These are phyloP conservation scores for Boletus rufocinnamomeus DNA, from an alignment of 768 basidiomycete species.

Conservation along the genomic window DNA sequence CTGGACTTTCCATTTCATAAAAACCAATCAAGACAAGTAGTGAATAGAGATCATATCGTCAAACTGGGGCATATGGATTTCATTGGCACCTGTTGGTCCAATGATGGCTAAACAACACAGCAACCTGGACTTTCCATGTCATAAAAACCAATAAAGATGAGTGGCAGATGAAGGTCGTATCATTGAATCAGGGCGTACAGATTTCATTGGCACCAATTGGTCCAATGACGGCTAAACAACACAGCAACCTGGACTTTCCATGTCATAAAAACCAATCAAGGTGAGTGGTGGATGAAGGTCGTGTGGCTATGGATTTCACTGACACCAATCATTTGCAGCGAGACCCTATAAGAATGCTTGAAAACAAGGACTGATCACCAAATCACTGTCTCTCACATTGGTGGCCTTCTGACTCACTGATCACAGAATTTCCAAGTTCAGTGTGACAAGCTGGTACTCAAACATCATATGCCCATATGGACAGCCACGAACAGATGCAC, in stretches of 20 bases:
- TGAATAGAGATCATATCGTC: background rate
- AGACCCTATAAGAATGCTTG: background rate
- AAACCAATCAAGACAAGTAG: background rate
- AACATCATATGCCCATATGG: background rate
- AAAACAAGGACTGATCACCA: background rate
- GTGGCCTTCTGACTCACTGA: background rate
- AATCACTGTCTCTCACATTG: background rate
- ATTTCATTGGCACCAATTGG: too few species aligned
- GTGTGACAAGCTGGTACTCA: background rate
- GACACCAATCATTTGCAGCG: background rate
- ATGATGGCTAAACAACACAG: constrained; percentile 1
- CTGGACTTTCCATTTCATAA: background rate
- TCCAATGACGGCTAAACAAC: too few species aligned
- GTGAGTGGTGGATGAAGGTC: background rate
- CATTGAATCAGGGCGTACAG: too few species aligned
- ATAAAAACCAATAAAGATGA: too few species aligned
- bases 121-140: background rate
- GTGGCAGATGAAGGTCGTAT: too few species aligned
- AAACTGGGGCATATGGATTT: background rate
- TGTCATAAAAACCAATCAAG: too few species aligned
- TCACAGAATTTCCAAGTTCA: background rate
- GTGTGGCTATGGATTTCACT: background rate
- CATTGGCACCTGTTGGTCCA: background rate
- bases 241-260: too few species aligned
- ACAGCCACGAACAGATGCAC: background rate